phyloP scores from a whole-genome alignment of 2,329 filamentous ascomycete species.

The Aulographum hederae region DNA sequence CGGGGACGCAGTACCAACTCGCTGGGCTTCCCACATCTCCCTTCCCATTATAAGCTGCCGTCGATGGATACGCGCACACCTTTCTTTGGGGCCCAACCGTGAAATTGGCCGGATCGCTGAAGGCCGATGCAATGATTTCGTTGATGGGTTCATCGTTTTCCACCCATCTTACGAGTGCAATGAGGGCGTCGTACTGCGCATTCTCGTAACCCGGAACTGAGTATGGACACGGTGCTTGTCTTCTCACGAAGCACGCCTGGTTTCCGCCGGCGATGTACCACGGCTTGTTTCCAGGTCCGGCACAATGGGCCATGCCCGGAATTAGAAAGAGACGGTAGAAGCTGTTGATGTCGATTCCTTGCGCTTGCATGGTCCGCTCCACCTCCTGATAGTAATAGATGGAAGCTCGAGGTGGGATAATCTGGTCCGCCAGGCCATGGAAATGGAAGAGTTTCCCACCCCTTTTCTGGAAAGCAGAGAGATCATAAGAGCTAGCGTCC shows the following conservation, averaged over 20 bases:
- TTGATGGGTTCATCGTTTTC: constrained; percentile 2
- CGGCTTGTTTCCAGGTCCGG: not conserved
- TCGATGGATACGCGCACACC: no score
- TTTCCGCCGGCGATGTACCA: not conserved
- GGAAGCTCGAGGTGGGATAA: constrained; percentile 11
- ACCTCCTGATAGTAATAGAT: constrained; percentile 10
- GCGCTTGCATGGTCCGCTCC: constrained; percentile 10
- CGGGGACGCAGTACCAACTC: no score
- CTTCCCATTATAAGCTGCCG: no score
- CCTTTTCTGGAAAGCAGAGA: constrained; percentile 10
- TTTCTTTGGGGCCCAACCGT: no score
- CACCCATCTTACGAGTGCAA: constrained; percentile 2
- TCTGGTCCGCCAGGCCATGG: constrained; percentile 12
- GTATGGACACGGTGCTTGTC: not conserved
- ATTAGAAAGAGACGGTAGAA: constrained; percentile 26
- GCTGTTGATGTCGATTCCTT: constrained; percentile 16
- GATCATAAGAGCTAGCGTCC: constrained; percentile 9
- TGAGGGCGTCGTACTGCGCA: not conserved
- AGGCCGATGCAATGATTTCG: not conserved
- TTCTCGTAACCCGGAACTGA: not conserved
- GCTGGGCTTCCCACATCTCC: no score
- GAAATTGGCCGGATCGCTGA: no score
- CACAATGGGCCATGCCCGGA: constrained; percentile 20
- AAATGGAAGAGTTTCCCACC: constrained; percentile 13
- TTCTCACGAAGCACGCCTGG: not conserved